Evolutionary conservation across 1,284 basidiomycete species (phyloP).

Genomic region (Trichosporon sp.): DNA sequence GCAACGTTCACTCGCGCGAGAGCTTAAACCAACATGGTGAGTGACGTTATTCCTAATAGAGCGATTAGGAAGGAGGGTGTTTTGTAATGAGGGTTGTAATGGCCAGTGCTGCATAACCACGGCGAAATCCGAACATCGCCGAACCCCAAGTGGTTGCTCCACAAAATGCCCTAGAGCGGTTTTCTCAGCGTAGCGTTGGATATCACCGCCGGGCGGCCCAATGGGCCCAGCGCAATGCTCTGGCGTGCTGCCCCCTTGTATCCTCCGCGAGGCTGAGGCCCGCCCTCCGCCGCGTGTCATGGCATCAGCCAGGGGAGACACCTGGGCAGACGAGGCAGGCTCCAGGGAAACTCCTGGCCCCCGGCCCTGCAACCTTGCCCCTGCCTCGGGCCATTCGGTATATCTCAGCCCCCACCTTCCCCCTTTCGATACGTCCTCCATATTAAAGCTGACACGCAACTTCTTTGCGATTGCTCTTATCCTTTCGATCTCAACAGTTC

Average conservation of each 20-base stretch:
- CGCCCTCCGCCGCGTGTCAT: slow-evolving; percentile 16
- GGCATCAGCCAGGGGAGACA: not conserved
- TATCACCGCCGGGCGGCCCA: slow-evolving; percentile 15
- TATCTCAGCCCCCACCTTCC: slow-evolving; percentile 15
- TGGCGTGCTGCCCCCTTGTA: not conserved
- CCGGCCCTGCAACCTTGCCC: not conserved
- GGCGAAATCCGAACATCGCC: slow-evolving; percentile 23
- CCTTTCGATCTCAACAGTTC: slow-evolving; percentile 16
- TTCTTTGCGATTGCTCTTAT: slow-evolving; percentile 21
- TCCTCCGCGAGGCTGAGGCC: not conserved
- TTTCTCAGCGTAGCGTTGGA: slow-evolving; percentile 14
- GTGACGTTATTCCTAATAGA: slow-evolving; percentile 4
- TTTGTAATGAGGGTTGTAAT: slow-evolving; percentile 11
- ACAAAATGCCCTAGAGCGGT: slow-evolving; percentile 12
- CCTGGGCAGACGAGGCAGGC: not conserved
- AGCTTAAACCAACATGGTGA: slow-evolving; percentile 14
- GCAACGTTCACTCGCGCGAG: not conserved
- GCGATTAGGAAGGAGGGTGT: not conserved
- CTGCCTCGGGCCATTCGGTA: slow-evolving; percentile 19
- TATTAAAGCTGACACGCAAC: slow-evolving; percentile 24
- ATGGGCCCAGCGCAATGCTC: slow-evolving; percentile 4
- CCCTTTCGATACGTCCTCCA: slow-evolving; percentile 18
- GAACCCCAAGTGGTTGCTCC: slow-evolving; percentile 19
- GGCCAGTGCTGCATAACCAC: not conserved
- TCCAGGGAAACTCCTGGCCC: not conserved